Evolutionary conservation across 495 filamentous ascomycete genomes (phyloP), one percentile per base, ranked within the genome.

Genomic region (Tuber melanosporum): DNA sequence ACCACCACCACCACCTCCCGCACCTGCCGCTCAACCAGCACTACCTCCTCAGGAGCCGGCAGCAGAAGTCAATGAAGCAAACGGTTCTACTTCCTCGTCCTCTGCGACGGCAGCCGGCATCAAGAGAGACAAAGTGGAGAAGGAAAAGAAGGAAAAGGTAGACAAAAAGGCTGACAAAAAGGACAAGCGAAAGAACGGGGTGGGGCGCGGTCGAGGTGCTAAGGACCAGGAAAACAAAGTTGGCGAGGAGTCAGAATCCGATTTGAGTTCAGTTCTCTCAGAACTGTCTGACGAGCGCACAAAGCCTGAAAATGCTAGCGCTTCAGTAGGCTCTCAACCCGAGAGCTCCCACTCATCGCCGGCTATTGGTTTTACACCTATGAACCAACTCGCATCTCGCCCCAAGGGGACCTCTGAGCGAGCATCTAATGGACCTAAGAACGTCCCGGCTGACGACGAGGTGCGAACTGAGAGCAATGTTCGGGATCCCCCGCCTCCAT

Each of bases 391-490:
- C 14, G 4, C 57, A 66, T 12, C 57, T 66, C 57, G 57, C 26
- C 57, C 32, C 12, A 66, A 66, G 36, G 57, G 57, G 17, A 36
- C 57, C 57, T 66, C 57, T 14, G 57, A 66, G 26, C 57, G 57
- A 26, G 57, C 57, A 17, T 36, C 57, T 36, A 66, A 66, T 26
- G 36, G 36, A 66, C 17, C 26, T 19, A 66, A 36, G 57, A 66
- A 66, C 26, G 77, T 82, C 45, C 81, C 81, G 22, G 75, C 75
- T 47, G 82, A 78, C 71, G 81, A 82, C 42, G 77, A 82, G 70
- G 74, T 82, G 20, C 75, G 80, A 71, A 66, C 82, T 46, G 81
- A 82, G 45, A 82, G 81, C 26, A 71, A 76, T 71, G 82, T 82
- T 77, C 81, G 81, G 72, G 79, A 82, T 76, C 77, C 80, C 62